These are phyloP conservation scores for Trametes cinnabarina DNA, from an alignment of 768 basidiomycete species.

Conservation along the genomic window DNA sequence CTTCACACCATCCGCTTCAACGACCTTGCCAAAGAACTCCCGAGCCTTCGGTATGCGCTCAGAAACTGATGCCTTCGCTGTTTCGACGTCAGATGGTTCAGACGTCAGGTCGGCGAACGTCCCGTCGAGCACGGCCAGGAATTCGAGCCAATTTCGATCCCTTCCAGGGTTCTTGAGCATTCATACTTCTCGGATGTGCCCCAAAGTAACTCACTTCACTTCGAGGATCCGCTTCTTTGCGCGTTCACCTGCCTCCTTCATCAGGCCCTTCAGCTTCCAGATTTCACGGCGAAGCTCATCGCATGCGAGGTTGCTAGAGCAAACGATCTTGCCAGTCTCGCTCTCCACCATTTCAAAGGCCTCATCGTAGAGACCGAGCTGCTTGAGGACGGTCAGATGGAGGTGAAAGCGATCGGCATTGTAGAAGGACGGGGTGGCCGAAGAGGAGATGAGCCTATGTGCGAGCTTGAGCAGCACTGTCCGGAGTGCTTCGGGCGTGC, in stretches of 20 bases:
- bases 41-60: conserved; percentile 44
- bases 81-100: conserved; percentile 28
- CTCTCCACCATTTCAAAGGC: conserved; percentile 66
- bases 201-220: conserved; percentile 46
- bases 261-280: conserved; percentile 54
- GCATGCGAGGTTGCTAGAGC: conserved; percentile 67
- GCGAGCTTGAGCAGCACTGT: conserved; percentile 73
- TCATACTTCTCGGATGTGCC: neutral
- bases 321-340: conserved; percentile 66
- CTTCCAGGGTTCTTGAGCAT: conserved; percentile 32
- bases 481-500: conserved; percentile 61
- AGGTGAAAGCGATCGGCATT: conserved; percentile 77
- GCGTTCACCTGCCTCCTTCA: conserved; percentile 57
- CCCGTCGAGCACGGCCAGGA: conserved; percentile 69
- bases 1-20: conserved; percentile 60
- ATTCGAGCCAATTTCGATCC: conserved; percentile 86
- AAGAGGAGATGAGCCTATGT: conserved; percentile 65
- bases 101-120: conserved; percentile 47
- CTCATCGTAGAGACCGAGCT: conserved; percentile 67
- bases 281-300: conserved; percentile 76
- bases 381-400: conserved; percentile 67
- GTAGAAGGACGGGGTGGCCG: conserved; percentile 59
- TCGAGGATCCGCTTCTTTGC: conserved; percentile 60
- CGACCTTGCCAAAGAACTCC: conserved; percentile 54
- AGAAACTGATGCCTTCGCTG: conserved; percentile 37